Evolutionary conservation across 148 eudicot genomes (phyloP), one percentile per base, ranked within the genome.

Genomic region (Camellia japonica): DNA sequence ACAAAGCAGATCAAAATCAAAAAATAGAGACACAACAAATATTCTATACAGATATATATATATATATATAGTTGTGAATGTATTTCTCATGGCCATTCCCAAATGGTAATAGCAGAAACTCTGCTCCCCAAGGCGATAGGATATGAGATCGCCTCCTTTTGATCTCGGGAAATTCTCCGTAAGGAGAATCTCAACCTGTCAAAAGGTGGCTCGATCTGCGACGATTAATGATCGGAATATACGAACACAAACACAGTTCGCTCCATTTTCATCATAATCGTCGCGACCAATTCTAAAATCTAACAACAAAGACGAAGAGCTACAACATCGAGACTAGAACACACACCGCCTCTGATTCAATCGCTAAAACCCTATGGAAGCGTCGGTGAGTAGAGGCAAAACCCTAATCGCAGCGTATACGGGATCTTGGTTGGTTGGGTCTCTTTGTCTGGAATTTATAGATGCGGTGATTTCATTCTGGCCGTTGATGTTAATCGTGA

Each of bases 11-110:
- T 30, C 38, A 30, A 30, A 30, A 30, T 30, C 38, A 30, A 30
- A 30, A 30, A 30, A 30, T 1, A 30, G 38, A 30, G 1, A 30
- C 38, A 30, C 38, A 30, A 30, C 38, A 30, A 51, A 4, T 11
- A 64, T 71, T 7, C 43, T n/a, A 62, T 19, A 79, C 8, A 9
- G 7, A 13, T 41, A 16, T 46, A 20, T 20, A 42, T 6, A 66
- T 18, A 55, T 6, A 54, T 2, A 15, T 1, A 30, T 14, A n/a
- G 30, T 23, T 3, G 18, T 8, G 60, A 44, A 88, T 85, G 85
- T 85, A 19, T 5, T 78, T 85, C 90, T 81, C 90, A 88, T 86
- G 90, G 88, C 87, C 81, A 74, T 51, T 88, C 87, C 90, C 80
- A 86, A 80, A 64, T 51, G 81, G 84, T 84, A 82, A 88, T 68